Evolutionary conservation across 2,329 filamentous ascomycete species (phyloP).

Genomic region (Xylariaceae sp.): DNA sequence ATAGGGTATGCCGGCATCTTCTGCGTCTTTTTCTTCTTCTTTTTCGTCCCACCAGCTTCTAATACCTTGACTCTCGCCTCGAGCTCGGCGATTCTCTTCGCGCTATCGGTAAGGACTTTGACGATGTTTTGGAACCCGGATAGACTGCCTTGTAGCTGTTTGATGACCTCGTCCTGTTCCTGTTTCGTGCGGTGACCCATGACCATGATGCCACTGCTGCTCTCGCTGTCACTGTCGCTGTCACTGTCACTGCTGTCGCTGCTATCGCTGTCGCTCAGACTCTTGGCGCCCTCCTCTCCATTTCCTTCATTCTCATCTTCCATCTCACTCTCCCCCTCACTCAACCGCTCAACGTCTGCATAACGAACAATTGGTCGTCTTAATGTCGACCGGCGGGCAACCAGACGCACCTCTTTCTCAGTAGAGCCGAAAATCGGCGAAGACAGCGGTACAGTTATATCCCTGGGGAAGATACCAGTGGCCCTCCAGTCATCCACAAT

Average conservation of each 20-base stretch:
- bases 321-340: neutral
- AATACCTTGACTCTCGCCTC: neutral
- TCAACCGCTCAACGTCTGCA: neutral
- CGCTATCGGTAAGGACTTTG: neutral
- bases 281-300: neutral
- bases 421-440: neutral
- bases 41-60: neutral
- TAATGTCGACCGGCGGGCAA: neutral
- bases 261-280: neutral
- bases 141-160: neutral
- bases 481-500: neutral
- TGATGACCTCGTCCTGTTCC: neutral
- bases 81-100: neutral
- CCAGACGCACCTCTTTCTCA: neutral
- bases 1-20: too few relatives aligned
- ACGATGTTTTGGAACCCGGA: neutral
- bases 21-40: too few relatives aligned
- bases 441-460: neutral
- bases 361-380: neutral
- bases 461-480: neutral
- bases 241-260: neutral
- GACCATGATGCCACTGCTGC: neutral
- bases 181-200: neutral
- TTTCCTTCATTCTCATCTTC: neutral
- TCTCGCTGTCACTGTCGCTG: neutral